phyloP scores from a whole-genome alignment of 257 asterid genomes.

The Schizonepeta tenuifolia region DNA sequence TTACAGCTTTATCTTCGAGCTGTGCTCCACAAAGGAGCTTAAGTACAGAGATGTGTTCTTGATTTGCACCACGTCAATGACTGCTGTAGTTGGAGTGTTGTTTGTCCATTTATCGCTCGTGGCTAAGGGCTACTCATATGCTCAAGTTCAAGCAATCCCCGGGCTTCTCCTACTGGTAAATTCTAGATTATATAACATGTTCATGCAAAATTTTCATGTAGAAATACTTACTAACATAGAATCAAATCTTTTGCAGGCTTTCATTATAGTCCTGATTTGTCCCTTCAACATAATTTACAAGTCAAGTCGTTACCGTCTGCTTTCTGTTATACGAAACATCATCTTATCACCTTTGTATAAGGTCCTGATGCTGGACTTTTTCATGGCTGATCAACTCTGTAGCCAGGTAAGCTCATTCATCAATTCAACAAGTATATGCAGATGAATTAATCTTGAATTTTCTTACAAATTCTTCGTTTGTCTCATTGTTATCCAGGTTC shows the following conservation, averaged over 20 bases:
- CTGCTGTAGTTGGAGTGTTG: conserved; percentile 73
- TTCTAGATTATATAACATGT: background rate
- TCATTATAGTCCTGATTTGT: conserved; percentile 56
- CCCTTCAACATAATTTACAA: conserved; percentile 86
- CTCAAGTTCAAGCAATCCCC: conserved; percentile 74
- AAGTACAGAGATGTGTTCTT: conserved; percentile 84
- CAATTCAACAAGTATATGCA: background rate
- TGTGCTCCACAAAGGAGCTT: conserved; percentile 71
- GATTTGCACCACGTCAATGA: conserved; percentile 84
- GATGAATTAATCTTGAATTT: background rate
- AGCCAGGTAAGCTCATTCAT: conserved; percentile 66
- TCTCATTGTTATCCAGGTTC: conserved; percentile 51
- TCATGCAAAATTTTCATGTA: background rate
- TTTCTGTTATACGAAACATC: conserved; percentile 69
- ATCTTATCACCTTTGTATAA: conserved; percentile 78
- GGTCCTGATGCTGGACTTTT: conserved; percentile 90
- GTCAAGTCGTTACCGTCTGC: conserved; percentile 77
- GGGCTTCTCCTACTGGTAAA: conserved; percentile 82
- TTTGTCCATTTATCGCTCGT: conserved; percentile 74
- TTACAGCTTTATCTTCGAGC: conserved; percentile 85
- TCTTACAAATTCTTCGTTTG: too few species aligned
- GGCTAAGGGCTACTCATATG: conserved; percentile 65
- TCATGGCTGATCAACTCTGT: conserved; percentile 98
- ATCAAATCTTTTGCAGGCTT: conserved; percentile 45
- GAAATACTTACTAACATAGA: background rate